Conservation (phyloP, 2,329 filamentous ascomycete species). For the Xylaria sp. region DNA sequence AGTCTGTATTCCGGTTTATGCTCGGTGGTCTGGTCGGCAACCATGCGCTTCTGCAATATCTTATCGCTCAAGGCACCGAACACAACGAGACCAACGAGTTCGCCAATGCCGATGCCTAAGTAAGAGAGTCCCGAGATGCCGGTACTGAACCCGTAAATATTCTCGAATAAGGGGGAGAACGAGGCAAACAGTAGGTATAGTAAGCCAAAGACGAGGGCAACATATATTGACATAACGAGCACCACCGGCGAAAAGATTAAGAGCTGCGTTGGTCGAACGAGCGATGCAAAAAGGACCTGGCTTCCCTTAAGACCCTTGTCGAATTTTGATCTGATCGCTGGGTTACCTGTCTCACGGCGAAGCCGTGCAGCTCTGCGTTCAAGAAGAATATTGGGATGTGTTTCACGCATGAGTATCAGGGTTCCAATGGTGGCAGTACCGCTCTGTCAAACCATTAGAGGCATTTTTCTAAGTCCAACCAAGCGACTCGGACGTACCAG, state of each 20-base stretch:
- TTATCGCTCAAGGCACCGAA: slow-evolving; percentile 15
- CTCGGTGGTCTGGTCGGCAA: not conserved
- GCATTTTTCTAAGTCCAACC: not conserved
- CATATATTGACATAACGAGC: slow-evolving; percentile 6
- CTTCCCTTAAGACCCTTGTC: not conserved
- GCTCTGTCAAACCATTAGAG: not conserved
- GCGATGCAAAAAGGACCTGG: not conserved
- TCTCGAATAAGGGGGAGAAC: slow-evolving; percentile 7
- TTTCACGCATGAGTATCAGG: slow-evolving; percentile 21
- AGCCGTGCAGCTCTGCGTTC: not conserved
- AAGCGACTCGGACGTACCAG: slow-evolving; percentile 40
- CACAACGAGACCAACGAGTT: slow-evolving; percentile 2
- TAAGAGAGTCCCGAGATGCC: slow-evolving; percentile 9
- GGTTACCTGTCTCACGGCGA: slow-evolving; percentile 10
- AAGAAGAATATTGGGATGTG: slow-evolving; percentile 7
- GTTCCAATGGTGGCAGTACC: not conserved
- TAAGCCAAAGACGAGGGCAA: slow-evolving; percentile 13
- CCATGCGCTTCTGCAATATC: slow-evolving; percentile 1
- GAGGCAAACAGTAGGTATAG: slow-evolving; percentile 13
- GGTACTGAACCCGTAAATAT: slow-evolving; percentile 9
- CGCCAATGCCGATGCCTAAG: slow-evolving; percentile 10
- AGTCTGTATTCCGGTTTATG: slow-evolving; percentile 13
- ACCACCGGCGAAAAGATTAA: slow-evolving; percentile 13
- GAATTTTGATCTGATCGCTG: not conserved
- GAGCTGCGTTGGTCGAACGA: slow-evolving; percentile 15